These are phyloP conservation scores for Rhamnella rubrinervis DNA, from an alignment of 331 rosid species.

Conservation along the genomic window DNA sequence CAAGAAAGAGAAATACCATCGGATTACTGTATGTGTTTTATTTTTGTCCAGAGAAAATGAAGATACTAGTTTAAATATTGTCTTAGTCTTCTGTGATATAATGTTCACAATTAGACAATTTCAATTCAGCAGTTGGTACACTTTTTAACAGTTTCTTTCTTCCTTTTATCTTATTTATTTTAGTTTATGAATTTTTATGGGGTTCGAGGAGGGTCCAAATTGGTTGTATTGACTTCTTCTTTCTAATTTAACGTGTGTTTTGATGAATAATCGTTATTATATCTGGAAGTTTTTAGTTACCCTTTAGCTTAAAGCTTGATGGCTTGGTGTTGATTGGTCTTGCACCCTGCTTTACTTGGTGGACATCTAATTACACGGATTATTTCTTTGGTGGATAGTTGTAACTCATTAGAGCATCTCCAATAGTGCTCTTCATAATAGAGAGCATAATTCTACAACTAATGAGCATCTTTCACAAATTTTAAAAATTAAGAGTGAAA, in stretches of 20 bases:
- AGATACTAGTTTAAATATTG: neutral
- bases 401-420: neutral
- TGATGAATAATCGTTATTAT: no score
- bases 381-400: neutral
- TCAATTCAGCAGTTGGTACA: neutral
- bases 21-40: slow-evolving; percentile 72
- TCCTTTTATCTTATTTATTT: no score
- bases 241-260: no score
- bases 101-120: neutral
- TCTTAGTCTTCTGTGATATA: neutral
- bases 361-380: neutral
- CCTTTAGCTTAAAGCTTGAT: slow-evolving; percentile 5
- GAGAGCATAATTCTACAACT: no score
- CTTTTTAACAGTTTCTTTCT: no score
- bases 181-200: no score
- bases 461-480: no score
- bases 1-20: slow-evolving; percentile 92
- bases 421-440: no score
- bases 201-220: no score
- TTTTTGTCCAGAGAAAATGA: slow-evolving; percentile 6
- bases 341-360: neutral
- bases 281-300: neutral
- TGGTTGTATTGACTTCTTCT: no score
- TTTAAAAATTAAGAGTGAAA: no score
- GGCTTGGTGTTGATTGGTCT: neutral